Evolutionary conservation across 202 grass and related monocot genomes (phyloP), one percentile per base, ranked within the genome.

Genomic region (Schoenoplectus tabernaemontani): DNA sequence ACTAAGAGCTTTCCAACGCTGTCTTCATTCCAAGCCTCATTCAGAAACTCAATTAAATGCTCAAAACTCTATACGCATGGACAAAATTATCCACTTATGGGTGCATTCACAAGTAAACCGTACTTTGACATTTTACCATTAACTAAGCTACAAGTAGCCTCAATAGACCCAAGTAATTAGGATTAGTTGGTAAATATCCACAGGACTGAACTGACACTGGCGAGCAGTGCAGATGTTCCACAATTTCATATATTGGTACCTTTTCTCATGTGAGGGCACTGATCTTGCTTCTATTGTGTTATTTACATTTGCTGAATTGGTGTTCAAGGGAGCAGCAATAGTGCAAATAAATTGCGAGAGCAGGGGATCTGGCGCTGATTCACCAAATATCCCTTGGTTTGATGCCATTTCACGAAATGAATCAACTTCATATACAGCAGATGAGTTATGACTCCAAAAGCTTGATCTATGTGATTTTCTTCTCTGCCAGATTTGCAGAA

Each of bases 271-370:
- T 61, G 48, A 51, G 54, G 74, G 59, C 80, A 59, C 37, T 11
- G 68, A 24, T 20, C 16, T 33, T 16, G 2, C 8, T 16, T 34
- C 59, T 5, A 9, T 57, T 8, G 75, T 24, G 19, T 59, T 37
- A 13, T 48, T 53, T 37, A 3, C 32, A 1, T 79, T 28, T 37
- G 4, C 5, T 0, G 23, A 58, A 16, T 79, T 46, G 0, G 9
- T 4, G 5, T 84, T 44, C 5, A 76, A n/a, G 22, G 77, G 67
- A 48, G 60, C 11, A 1, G 23, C 42, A 60, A 39, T n/a, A n/a
- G n/a, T 73, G 72, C 90, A 93, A 59, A 96, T 84, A 62, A 96
- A 96, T 23, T 87, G 88, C 37, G 83, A 96, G 80, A 96, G 86
- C 34, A 93, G 80, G 9, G 90, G 93, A 65, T 96, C 93, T 78